phyloP scores from a whole-genome alignment of 2,329 filamentous ascomycete genomes.

The Scolecobasidium constrictum region DNA sequence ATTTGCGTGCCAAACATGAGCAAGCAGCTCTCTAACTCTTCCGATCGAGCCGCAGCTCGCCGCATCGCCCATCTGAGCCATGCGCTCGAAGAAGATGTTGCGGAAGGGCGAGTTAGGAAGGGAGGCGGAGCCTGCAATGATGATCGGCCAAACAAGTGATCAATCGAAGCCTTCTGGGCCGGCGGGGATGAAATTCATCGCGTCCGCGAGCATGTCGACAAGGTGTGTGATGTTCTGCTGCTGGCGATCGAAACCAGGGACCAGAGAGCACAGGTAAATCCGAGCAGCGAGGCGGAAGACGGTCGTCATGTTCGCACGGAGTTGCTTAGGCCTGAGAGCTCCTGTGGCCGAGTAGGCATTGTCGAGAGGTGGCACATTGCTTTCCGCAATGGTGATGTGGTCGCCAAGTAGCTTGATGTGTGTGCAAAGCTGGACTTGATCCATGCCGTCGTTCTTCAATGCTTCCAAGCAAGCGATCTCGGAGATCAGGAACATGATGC shows the following conservation, averaged over 20 bases:
- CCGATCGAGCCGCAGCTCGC: conserved; percentile 77
- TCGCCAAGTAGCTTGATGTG: conserved; percentile 82
- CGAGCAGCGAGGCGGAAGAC: conserved; percentile 87
- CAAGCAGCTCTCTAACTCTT: conserved; percentile 65
- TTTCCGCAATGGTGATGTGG: conserved; percentile 75
- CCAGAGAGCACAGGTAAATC: conserved; percentile 92
- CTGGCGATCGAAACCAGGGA: conserved; percentile 72
- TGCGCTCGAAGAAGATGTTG: conserved; percentile 63
- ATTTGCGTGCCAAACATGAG: conserved; percentile 70
- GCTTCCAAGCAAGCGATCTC: conserved; percentile 95
- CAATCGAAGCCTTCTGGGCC: conserved; percentile 79
- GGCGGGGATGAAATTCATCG: conserved; percentile 71
- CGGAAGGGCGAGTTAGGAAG: conserved; percentile 65
- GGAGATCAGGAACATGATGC: conserved; percentile 94
- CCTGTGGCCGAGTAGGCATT: conserved; percentile 52
- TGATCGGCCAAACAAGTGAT: conserved; percentile 84
- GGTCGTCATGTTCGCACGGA: conserved; percentile 78
- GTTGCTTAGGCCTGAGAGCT: conserved; percentile 67
- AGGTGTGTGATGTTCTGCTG: conserved; percentile 66
- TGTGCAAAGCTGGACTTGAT: conserved; percentile 75
- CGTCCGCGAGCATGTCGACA: conserved; percentile 64
- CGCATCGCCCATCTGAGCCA: conserved; percentile 63
- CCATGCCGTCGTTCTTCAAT: conserved; percentile 70
- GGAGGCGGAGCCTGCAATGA: conserved; percentile 74
- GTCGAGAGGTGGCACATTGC: conserved; percentile 35